Conservation (phyloP, 2,329 filamentous ascomycete genomes). For the Aspergillus fijiensis region DNA sequence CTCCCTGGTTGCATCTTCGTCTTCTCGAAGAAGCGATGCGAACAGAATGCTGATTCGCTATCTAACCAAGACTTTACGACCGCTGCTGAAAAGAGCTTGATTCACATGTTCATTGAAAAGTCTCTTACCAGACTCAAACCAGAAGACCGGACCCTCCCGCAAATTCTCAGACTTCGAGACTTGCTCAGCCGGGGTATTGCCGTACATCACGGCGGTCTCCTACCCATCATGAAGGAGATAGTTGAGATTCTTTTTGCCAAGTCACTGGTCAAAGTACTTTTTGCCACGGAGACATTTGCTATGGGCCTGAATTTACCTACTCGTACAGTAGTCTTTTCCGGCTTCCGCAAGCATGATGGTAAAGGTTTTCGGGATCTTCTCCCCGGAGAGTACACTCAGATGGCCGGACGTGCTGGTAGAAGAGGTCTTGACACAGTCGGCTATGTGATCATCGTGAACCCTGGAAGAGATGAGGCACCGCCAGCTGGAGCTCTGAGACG, state of each 20-base stretch:
- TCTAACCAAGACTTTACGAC: constrained; percentile 95
- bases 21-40: constrained; percentile 96
- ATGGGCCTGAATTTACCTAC: constrained; percentile 98
- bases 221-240: constrained; percentile 96
- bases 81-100: constrained; percentile 89
- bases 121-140: constrained; percentile 87
- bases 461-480: constrained; percentile 82
- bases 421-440: constrained; percentile 90
- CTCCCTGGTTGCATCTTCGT: constrained; percentile 96
- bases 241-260: constrained; percentile 96
- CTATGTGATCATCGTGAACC: constrained; percentile 85
- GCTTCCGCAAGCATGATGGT: constrained; percentile 94
- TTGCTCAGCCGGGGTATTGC: constrained; percentile 85
- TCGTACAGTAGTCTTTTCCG: constrained; percentile 94
- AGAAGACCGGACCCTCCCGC: constrained; percentile 85
- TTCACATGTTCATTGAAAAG: constrained; percentile 96
- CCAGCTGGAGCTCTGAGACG: constrained; percentile 77
- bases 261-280: constrained; percentile 92
- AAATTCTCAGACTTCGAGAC: constrained; percentile 84
- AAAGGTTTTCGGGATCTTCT: constrained; percentile 86
- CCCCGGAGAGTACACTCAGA: constrained; percentile 96
- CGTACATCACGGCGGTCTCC: constrained; percentile 89
- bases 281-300: constrained; percentile 96
- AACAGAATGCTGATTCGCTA: constrained; percentile 93
- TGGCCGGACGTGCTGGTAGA: constrained; percentile 92